phyloP scores from a whole-genome alignment of 257 asterid genomes.

The Capsicum rhomboideum region DNA sequence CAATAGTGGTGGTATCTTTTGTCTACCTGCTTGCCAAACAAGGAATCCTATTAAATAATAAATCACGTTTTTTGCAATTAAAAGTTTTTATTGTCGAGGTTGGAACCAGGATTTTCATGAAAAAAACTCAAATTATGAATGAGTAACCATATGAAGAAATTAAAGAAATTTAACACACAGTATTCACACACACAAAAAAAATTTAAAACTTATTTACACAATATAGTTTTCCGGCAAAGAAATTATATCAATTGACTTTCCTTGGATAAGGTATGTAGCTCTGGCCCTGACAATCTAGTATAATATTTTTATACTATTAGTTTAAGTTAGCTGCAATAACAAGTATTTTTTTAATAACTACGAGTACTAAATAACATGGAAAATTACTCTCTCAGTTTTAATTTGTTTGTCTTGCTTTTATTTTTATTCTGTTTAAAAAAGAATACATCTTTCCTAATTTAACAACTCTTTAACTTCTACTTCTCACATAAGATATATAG shows the following conservation, averaged over 20 bases:
- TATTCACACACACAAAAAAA: too few species aligned
- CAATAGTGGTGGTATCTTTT: conserved; percentile 88
- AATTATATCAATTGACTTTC: neutral
- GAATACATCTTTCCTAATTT: neutral
- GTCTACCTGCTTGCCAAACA: conserved; percentile 54
- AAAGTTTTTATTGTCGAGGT: too few species aligned
- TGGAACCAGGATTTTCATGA: neutral
- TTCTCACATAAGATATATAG: neutral
- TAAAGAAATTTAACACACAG: neutral
- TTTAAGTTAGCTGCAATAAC: neutral
- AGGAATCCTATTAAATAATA: neutral
- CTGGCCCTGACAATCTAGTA: neutral
- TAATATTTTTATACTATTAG: neutral
- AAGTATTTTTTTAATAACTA: too few species aligned
- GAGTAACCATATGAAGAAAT: neutral
- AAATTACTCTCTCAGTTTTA: neutral
- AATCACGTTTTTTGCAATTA: too few species aligned
- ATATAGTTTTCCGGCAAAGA: too few species aligned
- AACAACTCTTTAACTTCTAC: neutral
- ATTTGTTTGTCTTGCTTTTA: neutral
- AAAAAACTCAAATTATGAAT: too few species aligned
- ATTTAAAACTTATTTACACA: too few species aligned
- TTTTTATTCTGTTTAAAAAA: neutral
- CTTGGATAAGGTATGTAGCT: too few species aligned
- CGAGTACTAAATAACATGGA: neutral